These are phyloP conservation scores for Brassica rapa DNA, from an alignment of 345 rosid species.

Conservation along the genomic window DNA sequence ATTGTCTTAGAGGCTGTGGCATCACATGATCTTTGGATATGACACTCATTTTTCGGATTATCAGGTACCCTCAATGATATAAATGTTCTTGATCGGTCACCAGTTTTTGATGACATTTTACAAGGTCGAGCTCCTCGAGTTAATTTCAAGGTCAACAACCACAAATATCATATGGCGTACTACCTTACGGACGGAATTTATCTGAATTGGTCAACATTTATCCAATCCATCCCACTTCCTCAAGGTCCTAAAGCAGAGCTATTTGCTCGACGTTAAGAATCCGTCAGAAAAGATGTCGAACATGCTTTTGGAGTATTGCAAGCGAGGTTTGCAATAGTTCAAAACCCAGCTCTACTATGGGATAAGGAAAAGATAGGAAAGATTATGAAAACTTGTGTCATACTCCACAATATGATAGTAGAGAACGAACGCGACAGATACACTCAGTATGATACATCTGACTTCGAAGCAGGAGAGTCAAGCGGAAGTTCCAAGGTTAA, in stretches of 20 bases:
- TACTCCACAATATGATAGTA: not conserved
- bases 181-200: too few relatives aligned
- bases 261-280: not conserved
- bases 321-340: not conserved
- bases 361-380: not conserved
- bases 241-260: not conserved
- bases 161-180: too few relatives aligned
- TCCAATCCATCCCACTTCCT: not conserved
- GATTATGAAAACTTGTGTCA: not conserved
- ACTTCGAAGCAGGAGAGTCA: not conserved
- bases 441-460: not conserved
- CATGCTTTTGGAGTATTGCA: not conserved
- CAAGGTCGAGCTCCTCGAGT: not conserved
- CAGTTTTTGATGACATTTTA: not conserved
- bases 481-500: not conserved
- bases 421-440: not conserved
- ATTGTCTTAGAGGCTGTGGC: not conserved
- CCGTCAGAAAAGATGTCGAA: not conserved
- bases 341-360: not conserved
- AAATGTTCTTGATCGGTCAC: not conserved
- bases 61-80: too few relatives aligned
- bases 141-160: not conserved
- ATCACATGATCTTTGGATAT: not conserved
- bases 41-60: not conserved
- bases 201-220: not conserved